These are phyloP conservation scores for Pichia californica DNA, from an alignment of 805 yeast genomes.

Conservation along the genomic window DNA sequence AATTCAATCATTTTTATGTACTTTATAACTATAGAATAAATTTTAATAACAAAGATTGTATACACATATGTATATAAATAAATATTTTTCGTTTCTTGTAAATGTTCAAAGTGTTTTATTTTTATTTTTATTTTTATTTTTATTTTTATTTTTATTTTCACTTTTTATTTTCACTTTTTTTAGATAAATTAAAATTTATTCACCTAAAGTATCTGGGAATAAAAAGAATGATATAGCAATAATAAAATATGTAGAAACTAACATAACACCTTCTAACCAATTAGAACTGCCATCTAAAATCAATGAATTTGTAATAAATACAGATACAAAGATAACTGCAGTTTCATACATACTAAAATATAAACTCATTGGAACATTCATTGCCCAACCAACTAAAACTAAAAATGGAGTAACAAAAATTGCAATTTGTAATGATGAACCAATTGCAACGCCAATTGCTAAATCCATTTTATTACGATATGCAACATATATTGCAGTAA, in stretches of 20 bases:
- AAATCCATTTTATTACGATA: conserved; percentile 95
- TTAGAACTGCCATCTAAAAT: conserved; percentile 92
- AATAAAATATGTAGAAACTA: conserved; percentile 77
- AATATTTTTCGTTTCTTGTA: too few relatives aligned
- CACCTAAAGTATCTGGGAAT: conserved; percentile 57
- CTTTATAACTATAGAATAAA: too few relatives aligned
- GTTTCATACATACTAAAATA: conserved; percentile 93
- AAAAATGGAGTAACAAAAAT: conserved; percentile 91
- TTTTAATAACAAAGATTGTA: too few relatives aligned
- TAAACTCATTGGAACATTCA: conserved; percentile 87
- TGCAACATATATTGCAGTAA: conserved; percentile 92
- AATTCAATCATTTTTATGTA: too few relatives aligned
- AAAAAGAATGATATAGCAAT: conserved; percentile 86
- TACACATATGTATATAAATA: too few relatives aligned
- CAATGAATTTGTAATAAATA: conserved; percentile 79
- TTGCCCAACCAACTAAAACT: conserved; percentile 90
- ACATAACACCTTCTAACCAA: conserved; percentile 96
- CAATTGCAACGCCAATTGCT: conserved; percentile 95
- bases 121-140: too few relatives aligned
- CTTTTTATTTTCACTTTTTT: too few relatives aligned
- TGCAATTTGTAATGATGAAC: conserved; percentile 93
- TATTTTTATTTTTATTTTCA: too few relatives aligned
- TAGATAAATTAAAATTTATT: too few relatives aligned
- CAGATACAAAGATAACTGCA: conserved; percentile 82
- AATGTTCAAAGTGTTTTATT: too few relatives aligned